Percentiles rank a stretch among this genome's conserved stretches.
phyloP scores from a whole-genome alignment of 129 eudicot genomes.

The Silybum marianum region DNA sequence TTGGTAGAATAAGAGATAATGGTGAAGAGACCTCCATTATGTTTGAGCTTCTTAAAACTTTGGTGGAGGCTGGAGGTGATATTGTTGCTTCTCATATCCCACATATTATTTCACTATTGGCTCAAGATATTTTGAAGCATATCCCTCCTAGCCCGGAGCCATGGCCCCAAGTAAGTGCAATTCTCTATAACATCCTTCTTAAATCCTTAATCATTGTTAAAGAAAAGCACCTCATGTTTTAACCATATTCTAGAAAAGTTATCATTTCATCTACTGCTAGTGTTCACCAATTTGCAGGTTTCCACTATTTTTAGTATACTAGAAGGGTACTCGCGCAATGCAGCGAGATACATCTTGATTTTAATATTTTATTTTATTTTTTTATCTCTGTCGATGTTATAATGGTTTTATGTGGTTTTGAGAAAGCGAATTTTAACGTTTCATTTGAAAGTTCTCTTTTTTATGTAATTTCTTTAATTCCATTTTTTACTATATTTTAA shows the following conservation, averaged over 20 bases:
- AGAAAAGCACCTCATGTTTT: not conserved
- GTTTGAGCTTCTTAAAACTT: conserved; percentile 70
- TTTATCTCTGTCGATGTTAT: too few relatives aligned
- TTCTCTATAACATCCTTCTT: not conserved
- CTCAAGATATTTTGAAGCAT: conserved; percentile 45
- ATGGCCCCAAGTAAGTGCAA: conserved; percentile 65
- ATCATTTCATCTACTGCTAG: not conserved
- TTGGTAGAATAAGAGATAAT: conserved; percentile 51
- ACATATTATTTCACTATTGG: conserved; percentile 49
- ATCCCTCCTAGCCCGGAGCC: conserved; percentile 54
- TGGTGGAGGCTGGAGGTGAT: conserved; percentile 72
- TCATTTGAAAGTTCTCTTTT: too few relatives aligned
- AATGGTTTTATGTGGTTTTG: too few relatives aligned
- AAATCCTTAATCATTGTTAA: not conserved
- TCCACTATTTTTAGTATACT: not conserved
- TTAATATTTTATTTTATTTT: too few relatives aligned
- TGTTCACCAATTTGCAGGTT: not conserved
- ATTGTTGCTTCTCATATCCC: conserved; percentile 62
- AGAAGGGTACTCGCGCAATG: too few relatives aligned
- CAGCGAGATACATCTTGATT: too few relatives aligned
- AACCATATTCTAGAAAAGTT: not conserved
- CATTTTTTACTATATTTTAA: too few relatives aligned
- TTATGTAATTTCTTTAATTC: too few relatives aligned
- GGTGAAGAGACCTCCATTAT: conserved; percentile 58
- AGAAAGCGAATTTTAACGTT: too few relatives aligned